Base-by-base conservation (phyloP, 192 early-diverging fungal genomes). In the Coemansia sp. region DNA sequence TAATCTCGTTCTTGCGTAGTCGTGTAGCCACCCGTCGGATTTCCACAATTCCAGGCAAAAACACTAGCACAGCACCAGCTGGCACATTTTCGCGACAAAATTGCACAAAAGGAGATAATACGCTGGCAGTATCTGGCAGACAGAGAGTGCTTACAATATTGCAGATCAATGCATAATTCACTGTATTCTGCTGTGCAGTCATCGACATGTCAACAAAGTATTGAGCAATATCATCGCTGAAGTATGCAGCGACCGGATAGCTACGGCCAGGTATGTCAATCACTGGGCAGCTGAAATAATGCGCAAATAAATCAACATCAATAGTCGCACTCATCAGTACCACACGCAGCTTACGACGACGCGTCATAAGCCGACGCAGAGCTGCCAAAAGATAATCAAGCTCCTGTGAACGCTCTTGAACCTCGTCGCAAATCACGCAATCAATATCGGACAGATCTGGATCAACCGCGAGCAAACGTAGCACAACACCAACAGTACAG, bases 241-340 rank as follows among this genome's bases (percentile, higher is more conserved):
- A 38, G 4, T 9, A 9, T 38, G 34, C 34, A 38, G 34, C 10
- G 0, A 91, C 89, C 1, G 89, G 86, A 51, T 85, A 88, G 0
- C 87, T 87, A 47, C 88, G 86, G 27, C 89, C 89, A 25, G 89
- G 88, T 26, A 91, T 87, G 27, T 84, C 83, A 48, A 88, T 68
- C 7, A 85, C 80, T 4, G 86, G 85, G 19, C 84, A 82, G 28
- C 18, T 85, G 78, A 96, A 96, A 66, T 94, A 96, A 14, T 81
- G 60, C 0, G 87, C 69, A 59, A 95, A 94, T 18, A 92, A 76
- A 44, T 85, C 65, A n/a, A 88, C 85, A 66, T 96, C 92, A 58
- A 93, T 87, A 0, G 92, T 94, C 44, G 94, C 94, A 57, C 90
- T 92, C 94, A 96, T 96, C 55, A 96, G 80, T 23, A 96, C 83